A percentile compares a stretch with the other conserved stretches of the same genome.
These are phyloP conservation scores for Piloderma croceum DNA, from an alignment of 768 basidiomycete species.

Conservation along the genomic window DNA sequence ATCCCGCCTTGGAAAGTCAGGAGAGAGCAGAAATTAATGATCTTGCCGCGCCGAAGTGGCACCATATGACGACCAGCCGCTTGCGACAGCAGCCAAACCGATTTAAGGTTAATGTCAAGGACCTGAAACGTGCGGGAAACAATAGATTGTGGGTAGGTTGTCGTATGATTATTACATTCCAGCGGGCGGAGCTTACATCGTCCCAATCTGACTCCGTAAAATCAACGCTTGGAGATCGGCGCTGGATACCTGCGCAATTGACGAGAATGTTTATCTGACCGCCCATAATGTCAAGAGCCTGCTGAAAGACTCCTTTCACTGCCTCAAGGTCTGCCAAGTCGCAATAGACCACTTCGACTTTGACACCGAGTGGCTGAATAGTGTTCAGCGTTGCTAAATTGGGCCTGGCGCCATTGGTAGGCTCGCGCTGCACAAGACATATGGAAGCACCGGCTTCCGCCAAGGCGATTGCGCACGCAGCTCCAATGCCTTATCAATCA, in stretches of 20 bases:
- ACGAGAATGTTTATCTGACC: constrained; percentile 57
- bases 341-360: constrained; percentile 43
- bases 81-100: constrained; percentile 78
- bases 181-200: constrained; percentile 58
- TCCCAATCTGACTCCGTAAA: constrained; percentile 69
- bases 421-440: constrained; percentile 43
- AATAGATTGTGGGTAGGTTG: too few species aligned
- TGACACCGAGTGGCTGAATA: constrained; percentile 31
- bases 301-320: constrained; percentile 44
- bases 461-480: constrained; percentile 48
- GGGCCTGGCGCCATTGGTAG: constrained; percentile 28
- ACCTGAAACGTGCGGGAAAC: constrained; percentile 41
- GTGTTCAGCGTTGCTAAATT: constrained; percentile 31
- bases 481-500: constrained; percentile 53
- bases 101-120: constrained; percentile 82
- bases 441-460: constrained; percentile 50
- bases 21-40: constrained; percentile 62
- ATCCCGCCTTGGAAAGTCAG: constrained; percentile 52
- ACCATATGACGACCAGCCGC: constrained; percentile 92
- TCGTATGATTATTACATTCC: too few species aligned
- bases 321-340: constrained; percentile 48
- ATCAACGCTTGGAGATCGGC: constrained; percentile 54
- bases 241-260: constrained; percentile 64
- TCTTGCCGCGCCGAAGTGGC: constrained; percentile 60
- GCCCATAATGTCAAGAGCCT: constrained; percentile 45